These are phyloP conservation scores for Malus hybrid DNA, from an alignment of 331 rosid genomes.

Conservation along the genomic window DNA sequence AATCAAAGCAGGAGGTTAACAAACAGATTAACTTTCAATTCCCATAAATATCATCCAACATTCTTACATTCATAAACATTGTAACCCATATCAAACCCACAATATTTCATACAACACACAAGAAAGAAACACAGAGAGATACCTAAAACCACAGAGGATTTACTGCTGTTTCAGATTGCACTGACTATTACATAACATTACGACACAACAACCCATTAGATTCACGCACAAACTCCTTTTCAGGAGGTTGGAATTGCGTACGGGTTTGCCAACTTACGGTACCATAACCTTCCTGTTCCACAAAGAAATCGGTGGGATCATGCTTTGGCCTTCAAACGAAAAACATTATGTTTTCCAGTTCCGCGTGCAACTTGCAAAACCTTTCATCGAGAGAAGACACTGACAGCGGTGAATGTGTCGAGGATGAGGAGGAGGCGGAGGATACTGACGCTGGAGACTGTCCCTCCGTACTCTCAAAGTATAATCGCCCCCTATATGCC, in stretches of 20 bases:
- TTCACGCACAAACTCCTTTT: constrained; percentile 44
- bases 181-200: neutral
- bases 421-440: constrained; percentile 15
- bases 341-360: constrained; percentile 57
- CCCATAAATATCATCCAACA: neutral
- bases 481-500: constrained; percentile 69
- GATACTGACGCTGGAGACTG: constrained; percentile 22
- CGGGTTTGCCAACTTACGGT: neutral
- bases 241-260: constrained; percentile 7
- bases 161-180: too few relatives aligned
- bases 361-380: constrained; percentile 40
- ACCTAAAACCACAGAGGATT: neutral
- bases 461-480: constrained; percentile 42
- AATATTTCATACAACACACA: neutral
- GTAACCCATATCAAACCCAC: neutral
- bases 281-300: neutral
- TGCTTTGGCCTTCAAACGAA: constrained; percentile 23
- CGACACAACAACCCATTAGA: constrained; percentile 22
- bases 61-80: neutral
- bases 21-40: neutral
- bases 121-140: neutral
- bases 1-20: neutral
- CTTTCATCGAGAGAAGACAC: constrained; percentile 23
- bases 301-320: neutral
- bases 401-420: constrained; percentile 8